Percentiles rank a stretch among this genome's conserved stretches.
phyloP scores from a whole-genome alignment of 2,329 filamentous ascomycete genomes.

The Fusarium xyrophilum region DNA sequence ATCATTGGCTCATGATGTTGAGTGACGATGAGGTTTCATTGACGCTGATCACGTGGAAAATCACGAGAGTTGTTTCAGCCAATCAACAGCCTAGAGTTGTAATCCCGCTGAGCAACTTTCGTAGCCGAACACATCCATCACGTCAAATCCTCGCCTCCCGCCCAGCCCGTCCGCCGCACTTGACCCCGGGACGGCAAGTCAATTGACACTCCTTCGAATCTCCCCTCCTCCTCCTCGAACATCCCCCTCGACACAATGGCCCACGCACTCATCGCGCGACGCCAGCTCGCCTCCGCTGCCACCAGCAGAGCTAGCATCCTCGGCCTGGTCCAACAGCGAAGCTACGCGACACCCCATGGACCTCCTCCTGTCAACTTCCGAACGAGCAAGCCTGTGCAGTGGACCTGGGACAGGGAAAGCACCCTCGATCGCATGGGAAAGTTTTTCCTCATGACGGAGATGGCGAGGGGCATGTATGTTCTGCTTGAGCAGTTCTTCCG shows the following conservation, averaged over 20 bases:
- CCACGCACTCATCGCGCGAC: conserved; percentile 47
- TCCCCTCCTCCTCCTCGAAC: conserved; percentile 16
- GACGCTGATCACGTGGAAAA: conserved; percentile 40
- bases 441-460: conserved; percentile 95
- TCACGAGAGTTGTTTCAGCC: conserved; percentile 40
- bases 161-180: conserved; percentile 36
- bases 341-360: conserved; percentile 74
- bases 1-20: not conserved
- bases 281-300: conserved; percentile 44
- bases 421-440: conserved; percentile 85
- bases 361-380: conserved; percentile 84
- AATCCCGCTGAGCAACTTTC: conserved; percentile 50
- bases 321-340: conserved; percentile 43
- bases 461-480: conserved; percentile 97
- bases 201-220: conserved; percentile 36
- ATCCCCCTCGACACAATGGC: conserved; percentile 41
- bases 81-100: conserved; percentile 51
- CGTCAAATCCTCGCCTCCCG: conserved; percentile 42
- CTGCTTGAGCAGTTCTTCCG: conserved; percentile 98
- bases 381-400: conserved; percentile 73
- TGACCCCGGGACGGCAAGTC: conserved; percentile 42
- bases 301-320: conserved; percentile 28
- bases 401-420: conserved; percentile 80
- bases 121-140: conserved; percentile 41
- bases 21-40: not conserved